Conservation (phyloP, 1,284 basidiomycete species). For the Neolentinus lepideus region DNA sequence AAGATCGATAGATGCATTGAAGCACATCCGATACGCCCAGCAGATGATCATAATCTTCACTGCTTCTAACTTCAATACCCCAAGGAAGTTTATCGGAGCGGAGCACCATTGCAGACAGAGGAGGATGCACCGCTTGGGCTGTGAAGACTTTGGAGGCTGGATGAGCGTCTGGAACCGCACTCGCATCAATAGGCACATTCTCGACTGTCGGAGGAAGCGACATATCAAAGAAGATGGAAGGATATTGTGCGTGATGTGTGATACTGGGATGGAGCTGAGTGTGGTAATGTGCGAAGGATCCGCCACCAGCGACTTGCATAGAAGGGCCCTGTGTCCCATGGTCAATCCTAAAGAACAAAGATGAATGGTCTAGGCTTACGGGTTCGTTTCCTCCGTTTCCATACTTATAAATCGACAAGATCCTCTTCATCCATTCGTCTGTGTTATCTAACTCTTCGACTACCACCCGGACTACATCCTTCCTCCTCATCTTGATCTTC, state of each 20-base stretch:
- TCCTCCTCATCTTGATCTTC: not conserved
- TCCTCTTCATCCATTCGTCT: not conserved
- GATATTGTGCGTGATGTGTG: not conserved
- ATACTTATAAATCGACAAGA: not conserved
- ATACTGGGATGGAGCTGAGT: not conserved
- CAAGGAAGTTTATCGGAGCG: not conserved
- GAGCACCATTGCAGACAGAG: not conserved
- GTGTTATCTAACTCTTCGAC: not conserved
- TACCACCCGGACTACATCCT: not conserved
- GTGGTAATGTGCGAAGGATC: not conserved
- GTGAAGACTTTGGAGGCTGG: not conserved
- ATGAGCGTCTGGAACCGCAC: not conserved
- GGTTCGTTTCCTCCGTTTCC: not conserved
- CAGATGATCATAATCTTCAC: not conserved
- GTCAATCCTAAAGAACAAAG: not conserved
- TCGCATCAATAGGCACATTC: not conserved
- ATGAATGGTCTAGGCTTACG: not conserved
- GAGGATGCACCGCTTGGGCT: not conserved
- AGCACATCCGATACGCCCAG: not conserved
- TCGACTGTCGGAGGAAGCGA: not conserved
- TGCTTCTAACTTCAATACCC: not conserved
- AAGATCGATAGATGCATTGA: not conserved
- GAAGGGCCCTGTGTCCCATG: not conserved
- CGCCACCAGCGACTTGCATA: not conserved
- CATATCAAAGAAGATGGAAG: not conserved